A percentile compares a stretch with the other conserved stretches of the same genome.
phyloP scores from a whole-genome alignment of 2,329 filamentous ascomycete genomes.

The Cladosporium sp. region DNA sequence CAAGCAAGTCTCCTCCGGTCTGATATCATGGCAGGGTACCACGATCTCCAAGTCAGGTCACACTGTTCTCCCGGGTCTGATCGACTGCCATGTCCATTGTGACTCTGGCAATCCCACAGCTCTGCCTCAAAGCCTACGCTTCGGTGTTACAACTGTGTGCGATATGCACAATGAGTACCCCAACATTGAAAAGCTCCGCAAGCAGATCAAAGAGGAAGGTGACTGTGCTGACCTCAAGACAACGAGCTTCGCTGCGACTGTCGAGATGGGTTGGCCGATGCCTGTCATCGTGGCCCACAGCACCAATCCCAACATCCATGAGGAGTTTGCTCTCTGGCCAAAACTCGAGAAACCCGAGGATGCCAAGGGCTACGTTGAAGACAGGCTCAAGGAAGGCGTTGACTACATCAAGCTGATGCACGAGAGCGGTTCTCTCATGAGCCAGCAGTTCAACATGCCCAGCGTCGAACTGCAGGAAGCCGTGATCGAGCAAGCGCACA shows the following conservation, averaged over 20 bases:
- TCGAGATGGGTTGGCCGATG: constrained; percentile 51
- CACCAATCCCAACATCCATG: constrained; percentile 1
- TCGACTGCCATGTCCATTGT: constrained; percentile 49
- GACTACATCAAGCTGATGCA: constrained; percentile 53
- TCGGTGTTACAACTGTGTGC: constrained; percentile 50
- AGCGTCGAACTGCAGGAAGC: constrained; percentile 42
- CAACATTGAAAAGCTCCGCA: constrained; percentile 31
- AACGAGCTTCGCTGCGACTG: constrained; percentile 46
- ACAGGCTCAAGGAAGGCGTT: constrained; percentile 38
- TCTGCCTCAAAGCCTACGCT: constrained; percentile 43
- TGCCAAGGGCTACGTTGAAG: constrained; percentile 40
- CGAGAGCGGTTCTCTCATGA: constrained; percentile 42
- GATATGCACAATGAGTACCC: constrained; percentile 45
- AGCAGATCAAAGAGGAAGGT: constrained; percentile 25
- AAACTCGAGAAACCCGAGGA: constrained; percentile 40
- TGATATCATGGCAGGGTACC: constrained; percentile 19
- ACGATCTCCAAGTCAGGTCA: constrained; percentile 43
- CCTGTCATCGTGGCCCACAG: constrained; percentile 34
- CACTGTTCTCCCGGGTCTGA: constrained; percentile 48
- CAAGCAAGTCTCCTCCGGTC: constrained; percentile 18
- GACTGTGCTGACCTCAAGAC: constrained; percentile 48
- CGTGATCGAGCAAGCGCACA: constrained; percentile 39
- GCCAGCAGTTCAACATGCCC: constrained; percentile 36
- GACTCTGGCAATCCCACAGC: constrained; percentile 37
- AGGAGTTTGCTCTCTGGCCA: constrained; percentile 45